Conservation (phyloP, 129 eudicot genomes). For the Logfia minima region DNA sequence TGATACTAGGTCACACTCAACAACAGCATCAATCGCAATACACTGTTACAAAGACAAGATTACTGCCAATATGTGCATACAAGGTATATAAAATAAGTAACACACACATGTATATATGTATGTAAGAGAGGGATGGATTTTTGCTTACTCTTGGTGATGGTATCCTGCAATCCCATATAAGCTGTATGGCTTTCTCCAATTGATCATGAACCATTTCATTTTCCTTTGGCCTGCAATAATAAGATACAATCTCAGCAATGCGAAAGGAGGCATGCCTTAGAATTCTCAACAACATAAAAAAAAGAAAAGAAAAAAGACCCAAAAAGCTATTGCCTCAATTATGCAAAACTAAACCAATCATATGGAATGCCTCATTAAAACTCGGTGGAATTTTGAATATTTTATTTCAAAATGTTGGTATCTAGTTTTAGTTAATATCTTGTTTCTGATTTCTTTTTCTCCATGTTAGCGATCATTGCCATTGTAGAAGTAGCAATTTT, state of each 20-base stretch:
- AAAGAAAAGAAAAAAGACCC: no score
- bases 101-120: neutral
- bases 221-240: slow-evolving; percentile 65
- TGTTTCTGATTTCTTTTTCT: no score
- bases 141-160: slow-evolving; percentile 91
- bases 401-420: no score
- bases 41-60: slow-evolving; percentile 48
- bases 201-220: slow-evolving; percentile 72
- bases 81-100: neutral
- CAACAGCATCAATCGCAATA: slow-evolving; percentile 88
- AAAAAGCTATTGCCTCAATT: no score
- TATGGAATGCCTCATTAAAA: no score
- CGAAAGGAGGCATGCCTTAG: neutral
- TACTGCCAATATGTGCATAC: neutral
- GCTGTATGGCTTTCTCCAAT: slow-evolving; percentile 82
- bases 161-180: slow-evolving; percentile 95
- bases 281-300: neutral
- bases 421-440: no score
- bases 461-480: no score
- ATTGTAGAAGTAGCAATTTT: neutral
- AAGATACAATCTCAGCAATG: slow-evolving; percentile 4
- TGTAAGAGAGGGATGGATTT: neutral
- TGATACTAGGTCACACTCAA: slow-evolving; percentile 73
- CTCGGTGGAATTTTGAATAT: no score
- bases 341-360: no score